Conservation (phyloP, 2,329 filamentous ascomycete genomes). For the Domatiomyces globalis region DNA sequence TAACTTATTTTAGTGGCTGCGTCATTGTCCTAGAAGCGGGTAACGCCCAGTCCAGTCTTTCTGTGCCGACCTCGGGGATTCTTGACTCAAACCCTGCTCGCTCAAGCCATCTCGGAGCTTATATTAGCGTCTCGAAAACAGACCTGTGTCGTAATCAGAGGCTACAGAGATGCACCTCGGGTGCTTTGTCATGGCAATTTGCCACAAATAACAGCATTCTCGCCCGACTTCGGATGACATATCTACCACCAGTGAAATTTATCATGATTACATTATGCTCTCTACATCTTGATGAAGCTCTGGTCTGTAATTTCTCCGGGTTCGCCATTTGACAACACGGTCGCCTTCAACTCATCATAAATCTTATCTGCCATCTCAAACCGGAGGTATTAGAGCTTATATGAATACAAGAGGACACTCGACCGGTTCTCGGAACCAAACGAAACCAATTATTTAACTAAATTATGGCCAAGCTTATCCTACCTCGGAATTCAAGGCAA, state of each 20-base stretch:
- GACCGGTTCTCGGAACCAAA: neutral
- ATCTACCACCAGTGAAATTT: too few species aligned
- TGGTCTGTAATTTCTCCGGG: neutral
- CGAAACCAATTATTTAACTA: neutral
- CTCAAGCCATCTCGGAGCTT: too few species aligned
- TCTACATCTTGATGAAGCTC: neutral
- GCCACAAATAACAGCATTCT: too few species aligned
- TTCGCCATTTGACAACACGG: neutral
- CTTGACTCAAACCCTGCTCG: neutral
- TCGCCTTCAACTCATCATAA: neutral
- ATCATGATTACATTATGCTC: neutral
- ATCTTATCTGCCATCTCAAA: too few species aligned
- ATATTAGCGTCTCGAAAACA: too few species aligned
- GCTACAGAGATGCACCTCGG: neutral
- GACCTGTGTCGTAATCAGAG: too few species aligned
- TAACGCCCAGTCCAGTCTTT: neutral
- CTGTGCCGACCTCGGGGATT: neutral
- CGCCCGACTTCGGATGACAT: too few species aligned
- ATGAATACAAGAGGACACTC: neutral
- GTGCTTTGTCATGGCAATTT: too few species aligned
- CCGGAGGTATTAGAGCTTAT: too few species aligned
- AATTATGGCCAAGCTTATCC: neutral
- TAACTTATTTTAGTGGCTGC: too few species aligned
- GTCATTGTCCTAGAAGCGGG: neutral
- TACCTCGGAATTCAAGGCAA: neutral